Base-by-base conservation (phyloP, 805 yeast genomes). In the Ogataea populi-albae region DNA sequence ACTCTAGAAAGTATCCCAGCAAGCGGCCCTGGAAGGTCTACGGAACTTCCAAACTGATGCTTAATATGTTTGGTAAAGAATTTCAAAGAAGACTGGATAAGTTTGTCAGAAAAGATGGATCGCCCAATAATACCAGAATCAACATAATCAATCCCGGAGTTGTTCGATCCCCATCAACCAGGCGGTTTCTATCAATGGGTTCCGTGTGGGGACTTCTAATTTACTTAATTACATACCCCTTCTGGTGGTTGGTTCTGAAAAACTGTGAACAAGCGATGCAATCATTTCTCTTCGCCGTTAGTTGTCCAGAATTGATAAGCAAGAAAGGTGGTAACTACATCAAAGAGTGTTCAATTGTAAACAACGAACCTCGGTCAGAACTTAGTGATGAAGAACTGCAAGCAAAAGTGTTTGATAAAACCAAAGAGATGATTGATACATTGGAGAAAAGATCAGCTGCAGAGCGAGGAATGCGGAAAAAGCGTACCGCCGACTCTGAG, bases 71-170 rank as follows among this genome's bases (percentile, higher is more conserved):
- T 64, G 88, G 80, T n/a, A 69, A 73, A 48, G 94, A 86, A 55
- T 77, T 73, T 50, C 98, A 91, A 64, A 71, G 79, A 35, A 68
- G 79, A 42, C 55, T 87, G 31, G 69, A 72, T 34, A 57, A 46
- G 1, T 75, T 71, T 45, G 81, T 79, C 41, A 69, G 94, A 40
- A 75, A 80, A 34, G 95, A 87, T 60, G 77, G 77, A 30, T 75
- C 80, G 16, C 83, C 86, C 2, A 69, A 74, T 52, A 85, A 82
- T 49, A 77, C 86, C 17, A 73, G 81, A 33, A 72, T 87, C 16
- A 73, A 81, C 39, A 53, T 87, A 36, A 93, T 86, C 4, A 93
- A 93, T 54, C 98, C 99, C 0, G 98, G 98, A 1, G 49, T 89
- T 23, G 85, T 86, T 83, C 73, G 98, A 47, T 79, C 95, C 2